A percentile compares a stretch with the other conserved stretches of the same genome.
Evolutionary conservation across 805 yeast genomes (phyloP).

Genomic region (Kodamaea kaohsiungensis): DNA sequence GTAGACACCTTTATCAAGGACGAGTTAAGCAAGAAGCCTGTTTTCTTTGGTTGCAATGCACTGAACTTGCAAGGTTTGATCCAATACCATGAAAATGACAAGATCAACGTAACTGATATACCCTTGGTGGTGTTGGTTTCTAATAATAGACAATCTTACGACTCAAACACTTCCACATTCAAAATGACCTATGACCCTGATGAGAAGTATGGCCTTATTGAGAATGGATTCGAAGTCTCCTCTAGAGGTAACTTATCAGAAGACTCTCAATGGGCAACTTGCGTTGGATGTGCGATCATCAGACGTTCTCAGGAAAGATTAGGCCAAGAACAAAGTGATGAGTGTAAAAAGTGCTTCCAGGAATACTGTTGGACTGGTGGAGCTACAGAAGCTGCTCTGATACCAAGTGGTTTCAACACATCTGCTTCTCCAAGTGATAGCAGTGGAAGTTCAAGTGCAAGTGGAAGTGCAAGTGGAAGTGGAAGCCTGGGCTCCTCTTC

Average conservation of each 20-base stretch:
- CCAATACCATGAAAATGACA: conserved; percentile 19
- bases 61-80: conserved; percentile 20
- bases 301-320: conserved; percentile 24
- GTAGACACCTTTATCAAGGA: conserved; percentile 19
- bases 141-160: conserved; percentile 17
- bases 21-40: conserved; percentile 24
- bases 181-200: conserved; percentile 22
- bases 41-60: conserved; percentile 31
- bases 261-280: conserved; percentile 22
- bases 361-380: conserved; percentile 26
- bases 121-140: conserved; percentile 25
- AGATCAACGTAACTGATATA: conserved; percentile 27
- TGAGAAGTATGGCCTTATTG: conserved; percentile 17
- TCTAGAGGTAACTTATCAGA: conserved; percentile 20
- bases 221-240: conserved; percentile 23
- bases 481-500: not conserved
- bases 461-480: not conserved
- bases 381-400: conserved; percentile 12
- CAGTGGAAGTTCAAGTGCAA: not conserved
- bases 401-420: conserved; percentile 5
- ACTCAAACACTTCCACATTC: conserved; percentile 24
- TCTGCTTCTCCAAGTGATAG: not conserved
- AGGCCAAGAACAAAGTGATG: conserved; percentile 21
- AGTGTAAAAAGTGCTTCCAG: conserved; percentile 21
- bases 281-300: conserved; percentile 29